phyloP scores from a whole-genome alignment of 495 filamentous ascomycete species.

The Lentithecium fluviatile region DNA sequence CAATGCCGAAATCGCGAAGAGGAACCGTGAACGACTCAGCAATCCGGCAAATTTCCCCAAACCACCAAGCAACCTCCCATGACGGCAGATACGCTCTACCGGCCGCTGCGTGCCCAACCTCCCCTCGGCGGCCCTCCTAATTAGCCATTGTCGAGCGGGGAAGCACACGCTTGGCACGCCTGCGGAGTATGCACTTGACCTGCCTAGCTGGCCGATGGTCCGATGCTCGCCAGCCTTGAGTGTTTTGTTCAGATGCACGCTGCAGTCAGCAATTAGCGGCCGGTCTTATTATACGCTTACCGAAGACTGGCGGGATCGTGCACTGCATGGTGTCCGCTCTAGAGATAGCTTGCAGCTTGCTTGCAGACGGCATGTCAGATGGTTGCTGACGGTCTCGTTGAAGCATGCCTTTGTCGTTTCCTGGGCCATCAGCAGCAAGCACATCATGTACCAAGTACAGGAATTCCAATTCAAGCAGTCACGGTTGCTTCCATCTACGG shows the following conservation, averaged over 20 bases:
- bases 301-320: background rate
- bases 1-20: conserved; percentile 74
- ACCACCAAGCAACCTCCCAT: conserved; percentile 70
- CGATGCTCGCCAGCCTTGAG: conserved; percentile 22
- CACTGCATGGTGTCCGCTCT: conserved; percentile 9
- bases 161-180: conserved; percentile 17
- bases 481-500: too few relatives aligned
- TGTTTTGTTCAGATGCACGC: conserved; percentile 4
- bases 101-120: background rate
- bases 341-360: conserved; percentile 8
- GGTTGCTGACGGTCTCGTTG: background rate
- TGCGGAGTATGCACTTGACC: conserved; percentile 10
- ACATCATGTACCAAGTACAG: too few relatives aligned
- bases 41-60: conserved; percentile 79
- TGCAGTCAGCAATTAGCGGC: conserved; percentile 33
- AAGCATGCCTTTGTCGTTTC: background rate
- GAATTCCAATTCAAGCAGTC: too few relatives aligned
- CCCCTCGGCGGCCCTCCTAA: background rate
- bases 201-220: conserved; percentile 19
- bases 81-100: conserved; percentile 13
- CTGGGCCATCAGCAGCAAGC: too few relatives aligned
- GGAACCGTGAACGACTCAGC: conserved; percentile 76
- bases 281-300: conserved; percentile 5
- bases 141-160: conserved; percentile 14
- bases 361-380: background rate